Evolutionary conservation across 495 filamentous ascomycete genomes (phyloP).

Genomic region (Xylaria intraflava): DNA sequence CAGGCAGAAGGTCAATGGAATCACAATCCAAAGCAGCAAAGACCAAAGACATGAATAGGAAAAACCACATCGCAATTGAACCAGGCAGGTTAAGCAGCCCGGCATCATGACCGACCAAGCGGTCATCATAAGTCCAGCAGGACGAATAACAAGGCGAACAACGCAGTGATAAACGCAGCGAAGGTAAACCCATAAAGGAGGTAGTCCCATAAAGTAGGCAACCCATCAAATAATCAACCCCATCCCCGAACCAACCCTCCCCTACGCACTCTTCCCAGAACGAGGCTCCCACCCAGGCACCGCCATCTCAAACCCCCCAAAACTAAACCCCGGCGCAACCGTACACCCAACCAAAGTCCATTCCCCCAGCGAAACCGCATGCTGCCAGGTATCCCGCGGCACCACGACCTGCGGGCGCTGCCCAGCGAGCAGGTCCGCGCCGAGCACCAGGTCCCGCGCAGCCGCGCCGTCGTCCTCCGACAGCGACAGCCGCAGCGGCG

Average conservation of each 20-base stretch:
- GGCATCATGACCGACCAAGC: too few relatives aligned
- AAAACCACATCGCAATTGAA: too few relatives aligned
- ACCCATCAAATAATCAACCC: too few relatives aligned
- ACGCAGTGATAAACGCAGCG: too few relatives aligned
- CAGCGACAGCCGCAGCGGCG: constrained; percentile 35
- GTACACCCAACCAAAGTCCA: constrained; percentile 42
- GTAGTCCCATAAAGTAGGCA: too few relatives aligned
- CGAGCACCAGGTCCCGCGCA: constrained; percentile 26
- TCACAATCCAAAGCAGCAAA: too few relatives aligned
- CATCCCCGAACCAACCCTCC: neutral
- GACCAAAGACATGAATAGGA: too few relatives aligned
- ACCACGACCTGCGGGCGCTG: constrained; percentile 38
- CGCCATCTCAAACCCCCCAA: constrained; percentile 35
- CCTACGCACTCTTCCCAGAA: neutral
- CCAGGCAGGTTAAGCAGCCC: too few relatives aligned
- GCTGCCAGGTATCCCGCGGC: constrained; percentile 35
- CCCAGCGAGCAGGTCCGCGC: constrained; percentile 29
- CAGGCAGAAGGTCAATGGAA: too few relatives aligned
- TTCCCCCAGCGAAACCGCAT: constrained; percentile 33
- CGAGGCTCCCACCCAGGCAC: constrained; percentile 30
- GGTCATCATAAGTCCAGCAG: too few relatives aligned
- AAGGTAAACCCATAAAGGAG: too few relatives aligned
- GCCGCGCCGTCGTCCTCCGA: constrained; percentile 29
- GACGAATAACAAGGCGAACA: too few relatives aligned
- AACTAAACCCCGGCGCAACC: constrained; percentile 31